A percentile compares a stretch with the other conserved stretches of the same genome.
Evolutionary conservation across 2,329 filamentous ascomycete genomes (phyloP).

Genomic region (Fusarium pseudocircinatum): DNA sequence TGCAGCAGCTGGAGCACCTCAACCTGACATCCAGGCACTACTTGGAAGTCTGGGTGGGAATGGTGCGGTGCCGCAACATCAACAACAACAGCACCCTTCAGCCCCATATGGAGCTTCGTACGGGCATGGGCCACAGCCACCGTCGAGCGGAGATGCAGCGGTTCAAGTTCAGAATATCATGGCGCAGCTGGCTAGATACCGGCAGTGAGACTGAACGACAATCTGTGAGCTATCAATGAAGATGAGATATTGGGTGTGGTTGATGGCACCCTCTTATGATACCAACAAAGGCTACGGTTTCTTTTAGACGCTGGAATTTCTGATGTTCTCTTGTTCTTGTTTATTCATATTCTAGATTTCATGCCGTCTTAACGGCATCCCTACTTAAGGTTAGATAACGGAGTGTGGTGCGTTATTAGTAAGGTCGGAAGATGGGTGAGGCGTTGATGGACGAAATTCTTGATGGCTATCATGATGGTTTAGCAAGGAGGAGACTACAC

Average conservation of each 20-base stretch:
- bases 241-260: not conserved
- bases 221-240: not conserved
- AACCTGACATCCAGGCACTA: slow-evolving; percentile 59
- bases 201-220: slow-evolving; percentile 53
- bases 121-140: slow-evolving; percentile 45
- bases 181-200: slow-evolving; percentile 74
- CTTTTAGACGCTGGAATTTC: slow-evolving; percentile 21
- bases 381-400: slow-evolving; percentile 13
- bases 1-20: slow-evolving; percentile 42
- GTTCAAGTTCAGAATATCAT: slow-evolving; percentile 77
- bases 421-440: slow-evolving; percentile 12
- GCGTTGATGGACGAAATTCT: slow-evolving; percentile 30
- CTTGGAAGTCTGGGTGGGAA: slow-evolving; percentile 52
- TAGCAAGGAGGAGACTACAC: not conserved
- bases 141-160: slow-evolving; percentile 50
- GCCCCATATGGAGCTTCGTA: slow-evolving; percentile 45
- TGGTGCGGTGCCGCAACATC: slow-evolving; percentile 33
- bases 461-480: not conserved
- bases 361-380: not conserved
- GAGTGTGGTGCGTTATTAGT: slow-evolving; percentile 1
- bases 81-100: slow-evolving; percentile 11
- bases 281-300: slow-evolving; percentile 17
- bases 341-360: slow-evolving; percentile 24
- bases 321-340: slow-evolving; percentile 1
- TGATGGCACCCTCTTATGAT: slow-evolving; percentile 31